These are phyloP conservation scores for Pyronema omphalodes DNA, from an alignment of 495 filamentous ascomycete species.

Conservation along the genomic window DNA sequence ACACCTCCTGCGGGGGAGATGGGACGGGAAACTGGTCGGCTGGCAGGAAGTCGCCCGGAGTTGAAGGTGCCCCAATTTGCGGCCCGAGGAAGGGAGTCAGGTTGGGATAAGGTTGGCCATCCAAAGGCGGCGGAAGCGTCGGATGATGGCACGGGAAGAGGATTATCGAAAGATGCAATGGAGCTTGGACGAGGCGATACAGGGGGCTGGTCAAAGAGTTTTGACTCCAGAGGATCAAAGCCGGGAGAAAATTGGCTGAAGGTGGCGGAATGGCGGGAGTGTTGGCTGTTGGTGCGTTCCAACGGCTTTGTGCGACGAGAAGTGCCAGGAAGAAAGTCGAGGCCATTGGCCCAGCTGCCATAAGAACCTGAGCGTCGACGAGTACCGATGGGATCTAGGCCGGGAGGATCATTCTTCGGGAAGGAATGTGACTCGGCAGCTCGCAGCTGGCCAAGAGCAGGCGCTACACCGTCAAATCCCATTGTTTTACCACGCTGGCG, in stretches of 20 bases:
- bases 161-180: conserved; percentile 55
- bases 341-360: conserved; percentile 35
- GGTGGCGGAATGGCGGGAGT: conserved; percentile 13
- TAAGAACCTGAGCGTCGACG: conserved; percentile 46
- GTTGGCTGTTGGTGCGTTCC: conserved; percentile 22
- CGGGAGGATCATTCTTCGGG: conserved; percentile 38
- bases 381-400: conserved; percentile 46
- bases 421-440: conserved; percentile 67
- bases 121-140: conserved; percentile 49
- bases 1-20: conserved; percentile 12
- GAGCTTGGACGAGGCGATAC: conserved; percentile 60
- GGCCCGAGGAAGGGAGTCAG: conserved; percentile 12
- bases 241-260: conserved; percentile 46
- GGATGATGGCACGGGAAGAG: conserved; percentile 58
- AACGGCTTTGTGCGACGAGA: conserved; percentile 24
- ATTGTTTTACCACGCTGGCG: conserved; percentile 52
- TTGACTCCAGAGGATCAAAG: conserved; percentile 40
- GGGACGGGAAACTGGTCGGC: conserved; percentile 12
- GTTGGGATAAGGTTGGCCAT: conserved; percentile 31
- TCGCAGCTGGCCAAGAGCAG: conserved; percentile 50
- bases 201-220: conserved; percentile 38
- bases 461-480: conserved; percentile 43
- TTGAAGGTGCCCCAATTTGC: conserved; percentile 35
- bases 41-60: not conserved
- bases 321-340: conserved; percentile 29